Evolutionary conservation across 768 basidiomycete species (phyloP).

Genomic region (Botryobasidium botryosum): DNA sequence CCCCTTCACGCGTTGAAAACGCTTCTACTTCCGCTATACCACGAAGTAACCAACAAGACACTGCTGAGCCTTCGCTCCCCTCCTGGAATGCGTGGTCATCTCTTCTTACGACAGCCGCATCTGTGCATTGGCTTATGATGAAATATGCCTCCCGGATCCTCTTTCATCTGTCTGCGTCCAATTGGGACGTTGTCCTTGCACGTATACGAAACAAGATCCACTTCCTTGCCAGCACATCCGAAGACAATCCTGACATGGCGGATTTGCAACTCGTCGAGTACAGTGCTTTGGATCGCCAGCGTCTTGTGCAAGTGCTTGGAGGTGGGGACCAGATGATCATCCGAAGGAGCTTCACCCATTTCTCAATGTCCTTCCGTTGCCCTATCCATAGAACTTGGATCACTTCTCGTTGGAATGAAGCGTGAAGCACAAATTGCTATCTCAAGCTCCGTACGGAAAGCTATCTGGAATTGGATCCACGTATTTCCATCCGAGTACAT

Average conservation of each 20-base stretch:
- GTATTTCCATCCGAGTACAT: slow-evolving; percentile 63
- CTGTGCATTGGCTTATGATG: slow-evolving; percentile 11
- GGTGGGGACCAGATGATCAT: slow-evolving; percentile 23
- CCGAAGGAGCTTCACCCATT: too few relatives aligned
- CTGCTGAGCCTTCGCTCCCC: slow-evolving; percentile 24
- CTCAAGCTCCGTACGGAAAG: slow-evolving; percentile 52
- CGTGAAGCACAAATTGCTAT: slow-evolving; percentile 55
- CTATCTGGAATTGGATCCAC: slow-evolving; percentile 85
- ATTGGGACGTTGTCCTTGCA: slow-evolving; percentile 64
- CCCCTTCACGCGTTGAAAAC: slow-evolving; percentile 21
- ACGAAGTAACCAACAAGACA: too few relatives aligned
- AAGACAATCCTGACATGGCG: slow-evolving; percentile 44
- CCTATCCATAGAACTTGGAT: slow-evolving; percentile 46
- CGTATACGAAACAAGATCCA: slow-evolving; percentile 53
- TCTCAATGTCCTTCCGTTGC: slow-evolving; percentile 4
- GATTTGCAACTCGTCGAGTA: slow-evolving; percentile 69
- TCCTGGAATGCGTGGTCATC: slow-evolving; percentile 16
- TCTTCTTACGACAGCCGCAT: slow-evolving; percentile 4
- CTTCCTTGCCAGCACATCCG: slow-evolving; percentile 31
- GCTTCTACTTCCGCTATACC: too few relatives aligned
- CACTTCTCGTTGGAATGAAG: slow-evolving; percentile 68
- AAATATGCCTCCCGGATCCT: slow-evolving; percentile 49
- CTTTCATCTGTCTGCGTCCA: slow-evolving; percentile 73
- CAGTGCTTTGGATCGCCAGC: slow-evolving; percentile 48
- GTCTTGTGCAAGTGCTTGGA: slow-evolving; percentile 55